phyloP scores from a whole-genome alignment of 352 stramenopile species.

The Globisporangium abappressorium region DNA sequence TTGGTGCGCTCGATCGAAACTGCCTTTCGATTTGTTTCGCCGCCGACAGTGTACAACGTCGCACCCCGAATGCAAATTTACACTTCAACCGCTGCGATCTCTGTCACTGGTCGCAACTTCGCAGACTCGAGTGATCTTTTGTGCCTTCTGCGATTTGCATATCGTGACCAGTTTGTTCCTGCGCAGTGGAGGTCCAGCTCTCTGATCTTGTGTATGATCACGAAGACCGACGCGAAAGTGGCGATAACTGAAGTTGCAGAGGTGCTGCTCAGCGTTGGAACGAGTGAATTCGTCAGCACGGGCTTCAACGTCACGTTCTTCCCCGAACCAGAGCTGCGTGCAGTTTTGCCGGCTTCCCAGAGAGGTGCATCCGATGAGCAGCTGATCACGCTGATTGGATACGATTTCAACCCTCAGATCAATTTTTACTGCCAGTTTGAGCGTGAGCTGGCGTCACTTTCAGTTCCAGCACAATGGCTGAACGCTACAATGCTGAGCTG shows the following conservation, averaged over 20 bases:
- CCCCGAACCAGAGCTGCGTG: slow-evolving; percentile 25
- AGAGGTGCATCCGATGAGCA: background rate
- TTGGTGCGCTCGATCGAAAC: slow-evolving; percentile 35
- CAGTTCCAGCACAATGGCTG: slow-evolving; percentile 23
- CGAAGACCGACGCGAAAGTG: background rate
- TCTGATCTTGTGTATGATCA: slow-evolving; percentile 23
- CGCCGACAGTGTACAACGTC: slow-evolving; percentile 23
- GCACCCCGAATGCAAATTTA: slow-evolving; percentile 20
- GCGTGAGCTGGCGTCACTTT: slow-evolving; percentile 15
- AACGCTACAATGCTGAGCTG: slow-evolving; percentile 43
- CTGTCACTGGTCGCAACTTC: slow-evolving; percentile 27
- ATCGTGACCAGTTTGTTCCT: slow-evolving; percentile 11
- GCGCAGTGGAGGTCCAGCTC: slow-evolving; percentile 21
- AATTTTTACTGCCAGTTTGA: slow-evolving; percentile 42
- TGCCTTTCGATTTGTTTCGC: slow-evolving; percentile 23
- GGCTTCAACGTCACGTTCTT: slow-evolving; percentile 42
- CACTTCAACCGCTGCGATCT: slow-evolving; percentile 16
- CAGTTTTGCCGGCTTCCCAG: background rate
- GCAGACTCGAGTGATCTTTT: slow-evolving; percentile 13
- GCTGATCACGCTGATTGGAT: slow-evolving; percentile 27
- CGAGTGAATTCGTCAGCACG: slow-evolving; percentile 19
- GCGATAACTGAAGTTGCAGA: slow-evolving; percentile 3
- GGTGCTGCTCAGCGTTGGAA: slow-evolving; percentile 24
- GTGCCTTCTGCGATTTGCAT: slow-evolving; percentile 29
- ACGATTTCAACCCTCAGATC: slow-evolving; percentile 36